Conservation (phyloP, 2,329 filamentous ascomycete species). For the Talaromyces sp. region DNA sequence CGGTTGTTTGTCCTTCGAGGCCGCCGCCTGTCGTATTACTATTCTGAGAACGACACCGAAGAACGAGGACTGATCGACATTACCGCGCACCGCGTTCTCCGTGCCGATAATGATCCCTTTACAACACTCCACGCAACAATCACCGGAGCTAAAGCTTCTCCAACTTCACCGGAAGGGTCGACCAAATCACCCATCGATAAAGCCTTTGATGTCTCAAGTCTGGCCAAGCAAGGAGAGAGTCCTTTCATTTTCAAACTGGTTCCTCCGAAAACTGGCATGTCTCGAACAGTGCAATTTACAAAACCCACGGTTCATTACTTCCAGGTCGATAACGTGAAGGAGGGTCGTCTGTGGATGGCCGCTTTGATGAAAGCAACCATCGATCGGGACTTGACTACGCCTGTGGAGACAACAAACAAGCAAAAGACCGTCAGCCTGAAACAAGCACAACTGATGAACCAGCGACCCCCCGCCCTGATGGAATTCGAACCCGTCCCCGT, state of each 20-base stretch:
- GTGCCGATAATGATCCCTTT: slow-evolving; percentile 84
- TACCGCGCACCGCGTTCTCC: slow-evolving; percentile 92
- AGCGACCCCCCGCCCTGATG: slow-evolving; percentile 85
- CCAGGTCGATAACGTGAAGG: slow-evolving; percentile 81
- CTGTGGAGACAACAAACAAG: slow-evolving; percentile 87
- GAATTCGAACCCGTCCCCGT: slow-evolving; percentile 34
- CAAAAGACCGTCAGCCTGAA: slow-evolving; percentile 92
- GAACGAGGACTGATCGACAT: slow-evolving; percentile 97
- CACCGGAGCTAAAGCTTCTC: slow-evolving; percentile 73
- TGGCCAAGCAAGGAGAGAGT: slow-evolving; percentile 23
- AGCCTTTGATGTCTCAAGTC: slow-evolving; percentile 26
- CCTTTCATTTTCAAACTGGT: slow-evolving; percentile 99
- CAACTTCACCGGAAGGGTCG: slow-evolving; percentile 44
- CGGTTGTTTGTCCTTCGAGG: slow-evolving; percentile 93
- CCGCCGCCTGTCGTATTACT: slow-evolving; percentile 89
- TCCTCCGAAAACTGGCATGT: slow-evolving; percentile 79
- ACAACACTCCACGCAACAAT: slow-evolving; percentile 88
- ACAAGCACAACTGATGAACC: slow-evolving; percentile 81
- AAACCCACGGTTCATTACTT: slow-evolving; percentile 98
- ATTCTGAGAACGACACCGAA: slow-evolving; percentile 84
- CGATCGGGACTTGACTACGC: slow-evolving; percentile 72
- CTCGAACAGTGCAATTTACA: slow-evolving; percentile 91
- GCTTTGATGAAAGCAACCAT: slow-evolving; percentile 99
- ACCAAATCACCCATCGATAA: slow-evolving; percentile 32
- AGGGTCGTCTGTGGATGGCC: slow-evolving; percentile 95